These are phyloP conservation scores for Thinopyrum elongatum DNA, from an alignment of 176 grass and related monocot genomes.

Conservation along the genomic window DNA sequence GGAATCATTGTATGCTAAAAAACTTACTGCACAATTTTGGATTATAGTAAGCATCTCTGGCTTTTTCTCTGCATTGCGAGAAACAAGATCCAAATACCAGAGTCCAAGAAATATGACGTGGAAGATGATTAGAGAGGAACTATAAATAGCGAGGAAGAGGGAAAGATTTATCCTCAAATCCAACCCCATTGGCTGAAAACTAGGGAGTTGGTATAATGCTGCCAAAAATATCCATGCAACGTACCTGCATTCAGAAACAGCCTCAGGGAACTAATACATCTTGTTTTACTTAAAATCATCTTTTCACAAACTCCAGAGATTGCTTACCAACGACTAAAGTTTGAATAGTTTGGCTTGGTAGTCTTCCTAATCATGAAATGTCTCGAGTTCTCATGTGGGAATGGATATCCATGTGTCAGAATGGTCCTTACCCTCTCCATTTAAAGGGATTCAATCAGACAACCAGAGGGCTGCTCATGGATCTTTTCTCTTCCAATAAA, in stretches of 20 bases:
- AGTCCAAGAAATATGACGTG: constrained; percentile 89
- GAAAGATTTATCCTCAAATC: constrained; percentile 97
- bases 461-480: constrained; percentile 26
- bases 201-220: constrained; percentile 92
- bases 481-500: constrained; percentile 44
- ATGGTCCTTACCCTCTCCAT: constrained; percentile 91
- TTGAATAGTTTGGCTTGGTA: constrained; percentile 87
- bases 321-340: constrained; percentile 86
- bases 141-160: constrained; percentile 81
- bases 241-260: constrained; percentile 62
- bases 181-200: constrained; percentile 98
- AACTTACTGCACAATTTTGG: constrained; percentile 90
- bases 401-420: constrained; percentile 70
- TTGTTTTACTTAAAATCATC: background rate
- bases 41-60: constrained; percentile 85
- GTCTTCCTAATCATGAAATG: constrained; percentile 91
- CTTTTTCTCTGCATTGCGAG: constrained; percentile 73
- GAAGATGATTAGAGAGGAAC: constrained; percentile 79
- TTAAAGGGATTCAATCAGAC: constrained; percentile 70
- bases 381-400: constrained; percentile 80
- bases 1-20: background rate
- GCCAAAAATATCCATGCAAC: constrained; percentile 91
- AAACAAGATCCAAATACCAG: constrained; percentile 90
- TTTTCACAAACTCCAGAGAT: background rate
- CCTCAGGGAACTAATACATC: constrained; percentile 15